Percentiles rank a stretch among this genome's conserved stretches.
Conservation (phyloP, 176 grass and related monocot species). For the Eragrostis nindensis region DNA sequence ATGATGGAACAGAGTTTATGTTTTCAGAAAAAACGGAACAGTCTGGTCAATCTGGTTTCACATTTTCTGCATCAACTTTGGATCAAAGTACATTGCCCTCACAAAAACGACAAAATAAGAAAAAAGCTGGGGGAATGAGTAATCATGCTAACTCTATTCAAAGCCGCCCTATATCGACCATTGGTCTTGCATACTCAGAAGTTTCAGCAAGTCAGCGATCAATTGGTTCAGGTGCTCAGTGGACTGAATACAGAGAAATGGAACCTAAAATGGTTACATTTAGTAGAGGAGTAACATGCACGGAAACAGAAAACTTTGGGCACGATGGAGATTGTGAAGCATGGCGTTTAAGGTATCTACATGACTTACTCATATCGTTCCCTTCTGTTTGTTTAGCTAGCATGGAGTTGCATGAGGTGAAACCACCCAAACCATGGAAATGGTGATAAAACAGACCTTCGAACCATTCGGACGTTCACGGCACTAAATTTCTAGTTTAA, state of each 20-base stretch:
- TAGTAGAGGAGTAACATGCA: not conserved
- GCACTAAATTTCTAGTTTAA: not conserved
- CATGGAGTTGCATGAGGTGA: not conserved
- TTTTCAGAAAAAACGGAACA: slow-evolving; percentile 33
- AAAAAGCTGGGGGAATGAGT: slow-evolving; percentile 48
- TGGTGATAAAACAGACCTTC: not conserved
- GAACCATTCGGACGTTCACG: not conserved
- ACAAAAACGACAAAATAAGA: slow-evolving; percentile 49
- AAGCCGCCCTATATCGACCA: slow-evolving; percentile 34
- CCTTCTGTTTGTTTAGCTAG: slow-evolving; percentile 8
- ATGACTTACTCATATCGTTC: not conserved
- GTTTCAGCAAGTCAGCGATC: slow-evolving; percentile 31
- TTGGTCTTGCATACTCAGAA: slow-evolving; percentile 29
- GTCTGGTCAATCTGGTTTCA: slow-evolving; percentile 43
- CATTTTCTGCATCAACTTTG: slow-evolving; percentile 52
- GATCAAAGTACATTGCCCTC: slow-evolving; percentile 35
- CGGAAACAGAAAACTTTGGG: slow-evolving; percentile 36
- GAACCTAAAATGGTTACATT: slow-evolving; percentile 29
- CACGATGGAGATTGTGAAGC: slow-evolving; percentile 56
- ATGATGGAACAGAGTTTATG: slow-evolving; percentile 33
- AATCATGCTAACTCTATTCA: slow-evolving; percentile 38
- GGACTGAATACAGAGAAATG: slow-evolving; percentile 41
- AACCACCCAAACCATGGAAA: not conserved
- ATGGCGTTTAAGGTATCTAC: slow-evolving; percentile 69
- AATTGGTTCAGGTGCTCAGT: slow-evolving; percentile 33